Base-by-base conservation (phyloP, 2,329 filamentous ascomycete species). In the Trichoderma cornu-damae region DNA sequence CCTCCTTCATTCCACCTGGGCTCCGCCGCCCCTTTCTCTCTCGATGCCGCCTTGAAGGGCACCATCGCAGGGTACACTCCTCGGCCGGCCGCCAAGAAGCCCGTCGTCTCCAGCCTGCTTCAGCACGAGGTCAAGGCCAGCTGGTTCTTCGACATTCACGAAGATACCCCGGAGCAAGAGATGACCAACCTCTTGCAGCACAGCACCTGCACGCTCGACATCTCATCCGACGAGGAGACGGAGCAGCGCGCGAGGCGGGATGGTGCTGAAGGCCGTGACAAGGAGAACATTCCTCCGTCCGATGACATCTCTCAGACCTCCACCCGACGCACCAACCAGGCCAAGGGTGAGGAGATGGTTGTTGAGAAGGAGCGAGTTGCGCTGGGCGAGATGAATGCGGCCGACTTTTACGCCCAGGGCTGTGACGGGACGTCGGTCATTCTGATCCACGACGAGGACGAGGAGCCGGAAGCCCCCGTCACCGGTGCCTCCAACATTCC, bases 101-200 rank as follows among this genome's bases (percentile, higher is more conserved):
- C 62, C 37, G 62, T 60, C 26, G 49, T 59, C 14, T 60, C 56
- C 59, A 61, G 24, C 48, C 67, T 81, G 34, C 61, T 72, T 40
- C 75, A 77, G 59, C 68, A 77, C 20, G 77, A 80, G 53, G 70
- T 79, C 65, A 82, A 87, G 68, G 79, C 83, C 32, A 80, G 80
- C 58, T 96, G 91, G 92, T 88, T 88, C 76, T 97, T 99, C 69
- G 88, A 93, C 59, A 97, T 99, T 67, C 87, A 96, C 69, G 90
- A 96, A 69, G 93, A 99, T 71, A 90, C 89, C 0, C 83, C 88
- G 6, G 89, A 96, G 69, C 89, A 96, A 68, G 87, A 96, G 69
- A 89, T 94, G 73, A 90, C 91, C 65, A 96, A 96, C 67, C 77
- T 96, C 37, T 89, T 97, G 75, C 89, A 96, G 72, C 93, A 96